phyloP scores from a whole-genome alignment of 768 basidiomycete species.

The Trichaptum fuscoviolaceum region DNA sequence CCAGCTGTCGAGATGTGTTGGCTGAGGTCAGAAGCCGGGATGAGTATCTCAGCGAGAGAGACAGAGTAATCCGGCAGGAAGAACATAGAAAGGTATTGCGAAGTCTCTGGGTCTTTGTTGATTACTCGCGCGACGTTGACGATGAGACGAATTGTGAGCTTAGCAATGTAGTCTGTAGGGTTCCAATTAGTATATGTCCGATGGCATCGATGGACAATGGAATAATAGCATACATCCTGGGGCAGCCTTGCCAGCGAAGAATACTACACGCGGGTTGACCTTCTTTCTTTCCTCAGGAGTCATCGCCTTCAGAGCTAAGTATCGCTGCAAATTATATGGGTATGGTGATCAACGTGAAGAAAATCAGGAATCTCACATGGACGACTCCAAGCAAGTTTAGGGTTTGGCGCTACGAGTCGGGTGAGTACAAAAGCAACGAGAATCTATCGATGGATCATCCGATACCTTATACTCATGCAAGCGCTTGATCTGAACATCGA shows the following conservation, averaged over 20 bases:
- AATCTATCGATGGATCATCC: background rate
- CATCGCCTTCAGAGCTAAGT: conserved; percentile 77
- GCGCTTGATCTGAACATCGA: conserved; percentile 92
- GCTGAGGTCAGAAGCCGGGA: conserved; percentile 90
- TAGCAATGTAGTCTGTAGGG: conserved; percentile 77
- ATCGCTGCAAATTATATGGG: conserved; percentile 47
- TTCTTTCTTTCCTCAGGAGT: conserved; percentile 74
- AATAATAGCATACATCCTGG: conserved; percentile 66
- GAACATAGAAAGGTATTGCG: conserved; percentile 79
- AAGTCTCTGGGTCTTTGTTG: conserved; percentile 83
- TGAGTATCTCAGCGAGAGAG: conserved; percentile 75
- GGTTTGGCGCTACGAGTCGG: conserved; percentile 67
- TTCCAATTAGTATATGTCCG: conserved; percentile 6
- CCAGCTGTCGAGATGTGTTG: conserved; percentile 98
- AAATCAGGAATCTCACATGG: conserved; percentile 46
- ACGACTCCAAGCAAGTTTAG: conserved; percentile 91
- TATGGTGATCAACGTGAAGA: background rate
- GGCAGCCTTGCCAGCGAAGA: conserved; percentile 97
- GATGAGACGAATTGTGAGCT: conserved; percentile 91
- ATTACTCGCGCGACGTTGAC: conserved; percentile 81
- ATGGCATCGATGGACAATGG: conserved; percentile 5
- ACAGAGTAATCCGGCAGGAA: conserved; percentile 97
- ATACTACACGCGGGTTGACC: conserved; percentile 80
- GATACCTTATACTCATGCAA: conserved; percentile 88
- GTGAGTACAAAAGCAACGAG: background rate